phyloP scores from a whole-genome alignment of 352 stramenopile genomes.

The Salisapilia sapeloensis region DNA sequence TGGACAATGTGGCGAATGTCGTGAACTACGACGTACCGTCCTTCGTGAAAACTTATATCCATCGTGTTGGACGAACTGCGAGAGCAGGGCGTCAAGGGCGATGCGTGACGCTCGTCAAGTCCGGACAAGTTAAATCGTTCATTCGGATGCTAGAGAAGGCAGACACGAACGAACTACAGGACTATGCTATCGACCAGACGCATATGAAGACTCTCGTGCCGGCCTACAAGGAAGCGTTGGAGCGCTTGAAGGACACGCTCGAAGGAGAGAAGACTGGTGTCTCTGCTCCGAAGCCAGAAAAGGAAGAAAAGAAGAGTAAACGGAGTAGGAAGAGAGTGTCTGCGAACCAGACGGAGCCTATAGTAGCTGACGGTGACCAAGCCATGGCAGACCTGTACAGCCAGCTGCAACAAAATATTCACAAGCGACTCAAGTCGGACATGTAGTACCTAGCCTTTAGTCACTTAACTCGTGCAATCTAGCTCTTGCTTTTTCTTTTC shows the following conservation, averaged over 20 bases:
- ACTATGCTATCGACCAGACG: slow-evolving; percentile 36
- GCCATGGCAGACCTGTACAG: no score
- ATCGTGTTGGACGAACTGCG: slow-evolving; percentile 69
- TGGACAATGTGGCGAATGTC: slow-evolving; percentile 82
- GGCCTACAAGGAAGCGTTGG: slow-evolving; percentile 45
- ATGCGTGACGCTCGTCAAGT: slow-evolving; percentile 68
- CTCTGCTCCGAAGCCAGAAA: no score
- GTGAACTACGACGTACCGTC: slow-evolving; percentile 91
- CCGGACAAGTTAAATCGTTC: slow-evolving; percentile 64
- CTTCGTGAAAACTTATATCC: slow-evolving; percentile 86
- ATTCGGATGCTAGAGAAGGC: slow-evolving; percentile 74
- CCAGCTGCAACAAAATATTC: no score
- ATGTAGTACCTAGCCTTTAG: no score
- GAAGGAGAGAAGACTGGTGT: slow-evolving; percentile 56
- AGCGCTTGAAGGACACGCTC: slow-evolving; percentile 61
- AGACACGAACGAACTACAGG: slow-evolving; percentile 52
- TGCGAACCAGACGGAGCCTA: no score
- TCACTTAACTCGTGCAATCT: no score
- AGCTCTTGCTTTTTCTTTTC: slow-evolving; percentile 12
- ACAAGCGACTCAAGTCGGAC: no score
- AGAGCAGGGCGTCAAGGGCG: slow-evolving; percentile 60
- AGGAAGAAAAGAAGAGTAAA: no score
- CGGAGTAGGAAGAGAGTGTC: no score
- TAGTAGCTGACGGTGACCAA: no score
- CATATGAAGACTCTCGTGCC: slow-evolving; percentile 73